A percentile compares a stretch with the other conserved stretches of the same genome.
Conservation (phyloP, 192 early-diverging fungal species). For the Linnemannia zychae region DNA sequence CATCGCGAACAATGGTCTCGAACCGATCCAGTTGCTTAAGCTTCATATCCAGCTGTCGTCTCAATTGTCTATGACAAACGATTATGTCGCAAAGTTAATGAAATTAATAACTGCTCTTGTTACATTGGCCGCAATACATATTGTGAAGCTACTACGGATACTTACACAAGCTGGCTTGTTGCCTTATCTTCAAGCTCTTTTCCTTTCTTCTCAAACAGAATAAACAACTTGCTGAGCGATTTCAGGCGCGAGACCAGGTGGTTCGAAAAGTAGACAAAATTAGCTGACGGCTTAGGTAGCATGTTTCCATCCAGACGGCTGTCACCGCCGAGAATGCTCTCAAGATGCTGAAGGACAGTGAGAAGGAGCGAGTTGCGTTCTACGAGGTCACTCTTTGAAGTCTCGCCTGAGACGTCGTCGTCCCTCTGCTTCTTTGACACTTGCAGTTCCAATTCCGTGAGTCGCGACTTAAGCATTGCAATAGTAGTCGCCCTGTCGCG, state of each 20-base stretch:
- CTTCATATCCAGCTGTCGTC: constrained; percentile 56
- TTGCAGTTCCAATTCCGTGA: constrained; percentile 38
- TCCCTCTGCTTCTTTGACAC: constrained; percentile 29
- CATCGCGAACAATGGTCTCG: constrained; percentile 43
- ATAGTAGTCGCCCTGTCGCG: constrained; percentile 52
- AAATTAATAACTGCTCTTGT: not conserved
- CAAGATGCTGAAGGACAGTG: constrained; percentile 51
- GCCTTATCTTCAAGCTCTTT: constrained; percentile 58
- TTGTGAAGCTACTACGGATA: not conserved
- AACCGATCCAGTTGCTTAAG: constrained; percentile 44
- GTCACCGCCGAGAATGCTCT: constrained; percentile 56
- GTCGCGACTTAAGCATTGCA: constrained; percentile 51
- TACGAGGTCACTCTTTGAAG: constrained; percentile 45
- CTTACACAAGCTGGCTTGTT: constrained; percentile 52
- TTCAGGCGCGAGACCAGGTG: constrained; percentile 53
- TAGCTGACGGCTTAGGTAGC: constrained; percentile 55
- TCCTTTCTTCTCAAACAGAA: constrained; percentile 52
- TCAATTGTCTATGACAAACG: constrained; percentile 27
- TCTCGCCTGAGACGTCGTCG: constrained; percentile 17
- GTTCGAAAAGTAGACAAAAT: constrained; percentile 56
- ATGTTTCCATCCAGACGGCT: constrained; percentile 40
- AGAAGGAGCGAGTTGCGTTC: constrained; percentile 59
- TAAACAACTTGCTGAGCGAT: constrained; percentile 49
- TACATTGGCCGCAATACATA: not conserved
- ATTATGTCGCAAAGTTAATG: not conserved